phyloP scores from a whole-genome alignment of 129 eudicot genomes.

The Artemisia annua region DNA sequence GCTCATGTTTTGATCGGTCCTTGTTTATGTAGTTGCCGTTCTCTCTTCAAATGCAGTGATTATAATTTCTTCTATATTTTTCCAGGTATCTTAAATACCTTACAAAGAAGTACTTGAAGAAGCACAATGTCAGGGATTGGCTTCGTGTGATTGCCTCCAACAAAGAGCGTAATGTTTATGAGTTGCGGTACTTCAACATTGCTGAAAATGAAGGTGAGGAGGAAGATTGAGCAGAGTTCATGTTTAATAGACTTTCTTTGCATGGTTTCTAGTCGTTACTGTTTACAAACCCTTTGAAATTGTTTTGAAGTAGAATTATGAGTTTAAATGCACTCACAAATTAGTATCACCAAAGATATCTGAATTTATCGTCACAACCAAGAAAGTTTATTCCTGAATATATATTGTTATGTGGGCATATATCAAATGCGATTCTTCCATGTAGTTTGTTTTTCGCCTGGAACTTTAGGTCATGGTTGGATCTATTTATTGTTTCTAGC shows the following conservation, averaged over 20 bases:
- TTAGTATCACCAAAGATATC: conserved; percentile 9
- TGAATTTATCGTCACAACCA: background rate
- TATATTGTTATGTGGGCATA: too few species aligned
- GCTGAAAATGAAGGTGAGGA: conserved; percentile 46
- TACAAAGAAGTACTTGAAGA: conserved; percentile 40
- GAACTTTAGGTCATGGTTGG: background rate
- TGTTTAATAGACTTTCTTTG: conserved; percentile 3
- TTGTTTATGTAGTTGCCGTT: background rate
- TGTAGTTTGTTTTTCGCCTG: background rate
- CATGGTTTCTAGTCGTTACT: background rate
- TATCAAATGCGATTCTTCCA: too few species aligned
- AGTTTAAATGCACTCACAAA: background rate
- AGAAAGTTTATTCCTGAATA: background rate
- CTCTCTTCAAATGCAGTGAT: background rate
- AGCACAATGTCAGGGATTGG: conserved; percentile 40
- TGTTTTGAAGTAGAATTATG: background rate
- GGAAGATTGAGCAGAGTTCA: conserved; percentile 21
- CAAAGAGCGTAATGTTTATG: conserved; percentile 36
- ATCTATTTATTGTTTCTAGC: background rate
- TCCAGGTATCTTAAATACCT: conserved; percentile 33
- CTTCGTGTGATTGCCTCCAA: conserved; percentile 39
- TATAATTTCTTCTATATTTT: background rate
- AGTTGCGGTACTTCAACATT: conserved; percentile 37
- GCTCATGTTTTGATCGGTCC: too few species aligned
- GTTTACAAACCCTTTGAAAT: background rate